These are phyloP conservation scores for Clonostachys rosea DNA, from an alignment of 2,329 filamentous ascomycete species.

Conservation along the genomic window DNA sequence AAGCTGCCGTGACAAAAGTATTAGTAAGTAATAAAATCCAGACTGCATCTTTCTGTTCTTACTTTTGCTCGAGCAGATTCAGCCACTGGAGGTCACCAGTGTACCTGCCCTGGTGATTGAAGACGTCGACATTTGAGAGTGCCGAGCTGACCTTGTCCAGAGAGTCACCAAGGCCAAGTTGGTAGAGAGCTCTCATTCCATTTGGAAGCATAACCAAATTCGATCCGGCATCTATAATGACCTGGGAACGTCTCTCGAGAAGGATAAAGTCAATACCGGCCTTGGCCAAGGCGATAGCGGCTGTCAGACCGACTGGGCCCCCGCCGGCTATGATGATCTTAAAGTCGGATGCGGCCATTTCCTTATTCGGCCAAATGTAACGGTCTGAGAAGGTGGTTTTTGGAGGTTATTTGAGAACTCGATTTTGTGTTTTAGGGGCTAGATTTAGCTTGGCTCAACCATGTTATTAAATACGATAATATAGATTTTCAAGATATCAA, in stretches of 20 bases:
- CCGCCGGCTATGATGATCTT: slow-evolving; percentile 11
- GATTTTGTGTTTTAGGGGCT: too few species aligned
- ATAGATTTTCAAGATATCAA: too few species aligned
- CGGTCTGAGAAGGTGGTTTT: too few species aligned
- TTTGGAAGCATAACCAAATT: slow-evolving; percentile 21
- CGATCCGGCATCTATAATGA: slow-evolving; percentile 19
- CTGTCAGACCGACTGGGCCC: slow-evolving; percentile 15
- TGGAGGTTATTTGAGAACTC: too few species aligned
- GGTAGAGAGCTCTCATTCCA: slow-evolving; percentile 18
- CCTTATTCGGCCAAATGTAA: slow-evolving; percentile 5
- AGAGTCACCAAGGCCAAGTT: slow-evolving; percentile 18
- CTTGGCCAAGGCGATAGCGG: slow-evolving; percentile 13
- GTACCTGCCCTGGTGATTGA: slow-evolving; percentile 15
- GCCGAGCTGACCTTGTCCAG: slow-evolving; percentile 12
- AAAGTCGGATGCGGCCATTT: too few species aligned
- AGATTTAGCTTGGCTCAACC: too few species aligned
- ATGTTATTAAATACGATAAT: too few species aligned
- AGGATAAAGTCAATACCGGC: slow-evolving; percentile 28
- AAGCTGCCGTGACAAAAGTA: too few species aligned
- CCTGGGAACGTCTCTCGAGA: slow-evolving; percentile 20
- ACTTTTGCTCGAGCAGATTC: slow-evolving; percentile 14
- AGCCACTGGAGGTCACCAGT: slow-evolving; percentile 15
- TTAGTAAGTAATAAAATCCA: too few species aligned
- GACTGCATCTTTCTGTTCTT: neutral
- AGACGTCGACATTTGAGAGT: slow-evolving; percentile 9